These are phyloP conservation scores for Microsporum canis DNA, from an alignment of 2,329 filamentous ascomycete species.

Conservation along the genomic window DNA sequence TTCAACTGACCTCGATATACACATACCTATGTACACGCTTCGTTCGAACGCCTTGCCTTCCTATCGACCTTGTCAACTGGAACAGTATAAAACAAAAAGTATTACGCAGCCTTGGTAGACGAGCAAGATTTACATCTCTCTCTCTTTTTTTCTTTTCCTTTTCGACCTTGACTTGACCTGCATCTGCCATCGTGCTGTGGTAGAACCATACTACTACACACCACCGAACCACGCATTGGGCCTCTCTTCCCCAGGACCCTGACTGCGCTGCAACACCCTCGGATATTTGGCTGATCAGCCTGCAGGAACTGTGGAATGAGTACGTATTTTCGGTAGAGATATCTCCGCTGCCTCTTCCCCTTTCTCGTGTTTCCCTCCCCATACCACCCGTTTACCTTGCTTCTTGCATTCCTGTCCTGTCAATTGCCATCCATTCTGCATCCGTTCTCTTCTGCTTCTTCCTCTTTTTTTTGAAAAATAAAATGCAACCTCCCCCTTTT, in stretches of 20 bases:
- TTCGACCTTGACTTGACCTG: not conserved
- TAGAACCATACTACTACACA: not conserved
- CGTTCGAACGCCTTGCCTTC: not conserved
- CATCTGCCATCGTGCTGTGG: constrained; percentile 1
- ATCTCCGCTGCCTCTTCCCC: not conserved
- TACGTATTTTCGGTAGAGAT: constrained; percentile 1
- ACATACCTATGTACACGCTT: not conserved
- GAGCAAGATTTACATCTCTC: not conserved
- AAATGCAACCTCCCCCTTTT: not conserved
- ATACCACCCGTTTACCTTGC: not conserved
- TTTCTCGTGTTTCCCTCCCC: not conserved
- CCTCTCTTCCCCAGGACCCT: not conserved
- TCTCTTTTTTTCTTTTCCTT: not conserved
- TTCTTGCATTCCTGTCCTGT: not conserved
- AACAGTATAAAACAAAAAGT: not conserved
- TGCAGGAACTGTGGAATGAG: not conserved
- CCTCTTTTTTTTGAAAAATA: not conserved
- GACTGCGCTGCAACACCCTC: not conserved
- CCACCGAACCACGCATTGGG: not conserved
- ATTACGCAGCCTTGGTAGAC: not conserved
- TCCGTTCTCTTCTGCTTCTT: not conserved
- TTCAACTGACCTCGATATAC: not conserved
- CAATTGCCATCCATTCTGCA: not conserved
- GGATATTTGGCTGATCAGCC: not conserved
- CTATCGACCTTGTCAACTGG: not conserved